Percentiles rank a stretch among this genome's conserved stretches.
Evolutionary conservation across 2,329 filamentous ascomycete species (phyloP).

Genomic region (Arthrobotrys sinensis): DNA sequence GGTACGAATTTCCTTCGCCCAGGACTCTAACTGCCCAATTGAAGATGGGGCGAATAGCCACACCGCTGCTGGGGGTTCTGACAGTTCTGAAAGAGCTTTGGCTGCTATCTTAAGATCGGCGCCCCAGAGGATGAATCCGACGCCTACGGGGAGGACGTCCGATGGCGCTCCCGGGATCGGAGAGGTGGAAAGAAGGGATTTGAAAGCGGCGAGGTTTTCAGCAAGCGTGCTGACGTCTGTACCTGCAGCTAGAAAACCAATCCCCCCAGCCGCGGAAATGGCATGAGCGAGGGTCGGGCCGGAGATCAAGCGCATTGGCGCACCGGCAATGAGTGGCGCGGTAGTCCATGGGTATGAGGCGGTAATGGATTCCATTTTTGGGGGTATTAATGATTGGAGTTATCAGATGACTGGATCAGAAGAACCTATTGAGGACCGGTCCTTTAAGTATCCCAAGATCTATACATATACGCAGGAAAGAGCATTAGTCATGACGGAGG

Average conservation of each 20-base stretch:
- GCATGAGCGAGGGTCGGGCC: conserved; percentile 73
- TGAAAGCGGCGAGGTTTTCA: conserved; percentile 66
- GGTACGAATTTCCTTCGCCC: conserved; percentile 64
- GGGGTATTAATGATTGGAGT: background rate
- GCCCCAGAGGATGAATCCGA: conserved; percentile 71
- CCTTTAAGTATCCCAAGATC: conserved; percentile 1
- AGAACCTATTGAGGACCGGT: background rate
- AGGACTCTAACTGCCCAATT: conserved; percentile 63
- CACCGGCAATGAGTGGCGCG: conserved; percentile 74
- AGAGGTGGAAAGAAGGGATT: conserved; percentile 61
- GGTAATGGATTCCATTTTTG: conserved; percentile 35
- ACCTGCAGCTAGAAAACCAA: conserved; percentile 66
- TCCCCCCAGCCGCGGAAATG: conserved; percentile 73
- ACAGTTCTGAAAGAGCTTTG: conserved; percentile 30
- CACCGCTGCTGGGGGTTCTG: conserved; percentile 66
- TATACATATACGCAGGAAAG: background rate
- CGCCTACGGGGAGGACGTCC: conserved; percentile 68
- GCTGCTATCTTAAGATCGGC: conserved; percentile 66
- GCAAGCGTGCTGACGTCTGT: conserved; percentile 68
- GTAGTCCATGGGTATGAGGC: conserved; percentile 72
- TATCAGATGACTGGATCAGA: background rate
- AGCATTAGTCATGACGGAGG: background rate
- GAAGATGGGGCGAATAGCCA: conserved; percentile 71
- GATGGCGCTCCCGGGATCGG: conserved; percentile 55
- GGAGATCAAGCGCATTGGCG: conserved; percentile 79